A percentile compares a stretch with the other conserved stretches of the same genome.
Conservation (phyloP, 1,284 basidiomycete genomes). For the Leccinum solheimii region DNA sequence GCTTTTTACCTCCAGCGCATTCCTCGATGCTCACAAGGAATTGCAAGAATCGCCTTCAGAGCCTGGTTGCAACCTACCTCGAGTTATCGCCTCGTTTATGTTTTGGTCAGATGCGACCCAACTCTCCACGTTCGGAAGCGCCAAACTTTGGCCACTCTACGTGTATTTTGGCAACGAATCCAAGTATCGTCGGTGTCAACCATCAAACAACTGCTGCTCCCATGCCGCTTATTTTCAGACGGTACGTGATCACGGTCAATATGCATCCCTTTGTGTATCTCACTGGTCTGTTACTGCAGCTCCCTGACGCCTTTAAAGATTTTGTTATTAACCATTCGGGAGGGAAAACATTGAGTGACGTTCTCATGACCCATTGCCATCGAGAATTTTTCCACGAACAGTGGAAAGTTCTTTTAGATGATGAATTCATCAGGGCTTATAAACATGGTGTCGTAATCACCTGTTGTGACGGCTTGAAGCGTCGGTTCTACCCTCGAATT, state of each 20-base stretch:
- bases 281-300: background rate
- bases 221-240: background rate
- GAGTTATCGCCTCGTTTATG: background rate
- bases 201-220: background rate
- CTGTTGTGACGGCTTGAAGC: background rate
- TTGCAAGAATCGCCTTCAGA: background rate
- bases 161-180: background rate
- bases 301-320: background rate
- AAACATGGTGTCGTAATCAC: background rate
- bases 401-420: background rate
- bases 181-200: rapidly evolving
- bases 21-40: background rate
- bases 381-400: background rate
- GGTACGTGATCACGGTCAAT: background rate
- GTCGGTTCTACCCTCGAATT: background rate
- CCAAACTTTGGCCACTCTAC: background rate
- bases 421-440: background rate
- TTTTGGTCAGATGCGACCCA: background rate
- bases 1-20: background rate
- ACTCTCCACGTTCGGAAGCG: background rate
- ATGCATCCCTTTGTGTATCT: rapidly evolving
- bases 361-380: background rate
- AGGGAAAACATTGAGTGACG: background rate
- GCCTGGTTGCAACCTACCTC: background rate
- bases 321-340: background rate